Evolutionary conservation across 192 early-diverging fungal species (phyloP), one percentile per base, ranked within the genome.

Genomic region (Martensiomyces pterosporus): DNA sequence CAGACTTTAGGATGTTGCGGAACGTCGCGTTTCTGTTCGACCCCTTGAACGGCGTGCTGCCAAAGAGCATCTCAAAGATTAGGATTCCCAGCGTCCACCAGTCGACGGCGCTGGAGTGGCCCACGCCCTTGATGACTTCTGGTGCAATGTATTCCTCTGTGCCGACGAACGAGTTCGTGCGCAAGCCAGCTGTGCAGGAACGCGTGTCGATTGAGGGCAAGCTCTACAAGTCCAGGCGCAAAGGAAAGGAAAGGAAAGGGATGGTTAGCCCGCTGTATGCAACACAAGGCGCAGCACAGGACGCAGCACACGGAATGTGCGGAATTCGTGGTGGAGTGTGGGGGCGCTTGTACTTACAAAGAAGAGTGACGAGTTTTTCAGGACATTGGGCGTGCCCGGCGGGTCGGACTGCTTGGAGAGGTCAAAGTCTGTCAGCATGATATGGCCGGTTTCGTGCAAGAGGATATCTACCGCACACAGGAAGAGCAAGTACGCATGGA

Each of bases 61-160:
- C 89, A 70, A 79, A 97, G 71, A 99, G 82, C 97, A 99, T 97
- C 67, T 99, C 97, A 59, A 93, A 99, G 23, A 97, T 88, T 21
- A 99, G 77, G 21, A 99, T 92, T 10, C 97, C 97, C 13, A 99
- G 62, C 10, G 94, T 98, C 97, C 97, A 99, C 93, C 95, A 99
- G 76, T 99, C 97, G 9, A 99, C 90, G 1, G 85, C 80, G 57
- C 83, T 87, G 4, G 94, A 93, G 75, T 99, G 94, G 12, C 94
- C 94, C 37, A 80, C 77, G 33, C 94, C 94, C 46, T 87, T 89
- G 76, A 99, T 97, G 15, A 99, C 92, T 67, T 99, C 96, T 32
- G 96, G 96, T 16, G 96, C 92, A 85, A 99, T 96, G 64, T 98
- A 98, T 75, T 98, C 95, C 68, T 97, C 94, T 2, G 96, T 99